Evolutionary conservation across 2,329 filamentous ascomycete genomes (phyloP).

Genomic region (Apiospora malaysiana): DNA sequence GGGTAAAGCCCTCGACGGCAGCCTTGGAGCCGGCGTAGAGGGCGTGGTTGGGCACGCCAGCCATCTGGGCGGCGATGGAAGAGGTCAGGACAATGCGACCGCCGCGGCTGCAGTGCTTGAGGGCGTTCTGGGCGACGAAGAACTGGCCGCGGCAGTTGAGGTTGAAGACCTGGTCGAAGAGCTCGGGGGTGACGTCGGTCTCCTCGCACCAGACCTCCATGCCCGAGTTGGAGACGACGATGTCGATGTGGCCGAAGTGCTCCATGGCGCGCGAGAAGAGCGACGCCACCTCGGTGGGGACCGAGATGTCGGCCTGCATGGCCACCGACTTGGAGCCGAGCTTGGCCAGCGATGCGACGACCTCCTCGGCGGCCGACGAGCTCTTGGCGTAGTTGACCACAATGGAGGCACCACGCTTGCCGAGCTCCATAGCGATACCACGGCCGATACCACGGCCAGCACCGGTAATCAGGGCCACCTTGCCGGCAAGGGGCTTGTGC

Average conservation of each 20-base stretch:
- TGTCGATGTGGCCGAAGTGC: constrained; percentile 73
- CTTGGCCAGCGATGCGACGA: constrained; percentile 60
- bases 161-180: constrained; percentile 75
- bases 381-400: constrained; percentile 72
- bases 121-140: constrained; percentile 78
- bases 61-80: constrained; percentile 69
- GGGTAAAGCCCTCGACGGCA: constrained; percentile 75
- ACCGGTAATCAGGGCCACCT: constrained; percentile 68
- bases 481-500: constrained; percentile 51
- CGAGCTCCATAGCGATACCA: constrained; percentile 71
- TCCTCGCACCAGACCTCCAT: constrained; percentile 75
- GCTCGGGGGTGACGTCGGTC: constrained; percentile 71
- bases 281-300: constrained; percentile 61
- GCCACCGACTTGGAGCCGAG: constrained; percentile 64
- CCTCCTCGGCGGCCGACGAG: constrained; percentile 57
- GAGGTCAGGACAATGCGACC: constrained; percentile 77
- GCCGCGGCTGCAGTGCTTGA: constrained; percentile 71
- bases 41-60: constrained; percentile 72
- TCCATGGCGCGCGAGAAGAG: constrained; percentile 70
- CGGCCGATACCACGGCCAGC: constrained; percentile 70
- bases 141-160: constrained; percentile 76
- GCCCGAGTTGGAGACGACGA: constrained; percentile 75
- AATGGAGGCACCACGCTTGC: constrained; percentile 66
- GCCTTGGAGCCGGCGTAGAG: constrained; percentile 76
- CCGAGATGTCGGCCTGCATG: constrained; percentile 69